phyloP scores from a whole-genome alignment of 495 filamentous ascomycete genomes.

The Glarea lozoyensis region DNA sequence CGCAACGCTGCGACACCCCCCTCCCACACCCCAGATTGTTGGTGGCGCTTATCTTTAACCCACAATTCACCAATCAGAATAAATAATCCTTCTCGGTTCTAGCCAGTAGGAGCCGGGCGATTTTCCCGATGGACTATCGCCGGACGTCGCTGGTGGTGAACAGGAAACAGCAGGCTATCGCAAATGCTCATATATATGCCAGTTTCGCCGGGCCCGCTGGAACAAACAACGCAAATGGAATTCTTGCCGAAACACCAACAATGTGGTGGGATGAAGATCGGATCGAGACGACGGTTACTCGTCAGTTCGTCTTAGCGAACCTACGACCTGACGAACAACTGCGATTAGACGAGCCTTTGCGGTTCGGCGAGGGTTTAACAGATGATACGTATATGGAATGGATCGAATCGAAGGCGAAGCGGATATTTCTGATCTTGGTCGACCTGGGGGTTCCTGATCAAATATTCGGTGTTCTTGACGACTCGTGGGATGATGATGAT shows the following conservation, averaged over 20 bases:
- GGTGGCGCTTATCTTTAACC: constrained; percentile 11
- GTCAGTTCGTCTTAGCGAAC: constrained; percentile 58
- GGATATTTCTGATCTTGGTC: constrained; percentile 73
- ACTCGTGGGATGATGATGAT: constrained; percentile 83
- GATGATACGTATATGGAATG: constrained; percentile 89
- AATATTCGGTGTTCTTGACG: constrained; percentile 79
- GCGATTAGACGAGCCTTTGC: constrained; percentile 58
- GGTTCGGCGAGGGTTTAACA: constrained; percentile 82
- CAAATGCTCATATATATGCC: constrained; percentile 18
- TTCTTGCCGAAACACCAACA: constrained; percentile 17
- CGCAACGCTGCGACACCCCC: constrained; percentile 2
- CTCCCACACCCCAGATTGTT: constrained; percentile 1
- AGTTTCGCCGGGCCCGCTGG: constrained; percentile 16
- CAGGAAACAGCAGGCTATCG: constrained; percentile 7
- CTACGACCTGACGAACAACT: constrained; percentile 55
- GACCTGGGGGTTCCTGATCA: constrained; percentile 74
- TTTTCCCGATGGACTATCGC: constrained; percentile 17
- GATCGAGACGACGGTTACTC: constrained; percentile 63
- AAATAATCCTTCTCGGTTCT: background rate
- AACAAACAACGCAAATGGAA: constrained; percentile 11
- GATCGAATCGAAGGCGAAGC: constrained; percentile 71
- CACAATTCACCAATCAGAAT: constrained; percentile 9
- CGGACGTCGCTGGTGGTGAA: constrained; percentile 14
- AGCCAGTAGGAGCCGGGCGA: constrained; percentile 1
- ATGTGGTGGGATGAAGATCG: constrained; percentile 79